Conservation (phyloP, 1,284 basidiomycete species). For the Trichosporon faecale region DNA sequence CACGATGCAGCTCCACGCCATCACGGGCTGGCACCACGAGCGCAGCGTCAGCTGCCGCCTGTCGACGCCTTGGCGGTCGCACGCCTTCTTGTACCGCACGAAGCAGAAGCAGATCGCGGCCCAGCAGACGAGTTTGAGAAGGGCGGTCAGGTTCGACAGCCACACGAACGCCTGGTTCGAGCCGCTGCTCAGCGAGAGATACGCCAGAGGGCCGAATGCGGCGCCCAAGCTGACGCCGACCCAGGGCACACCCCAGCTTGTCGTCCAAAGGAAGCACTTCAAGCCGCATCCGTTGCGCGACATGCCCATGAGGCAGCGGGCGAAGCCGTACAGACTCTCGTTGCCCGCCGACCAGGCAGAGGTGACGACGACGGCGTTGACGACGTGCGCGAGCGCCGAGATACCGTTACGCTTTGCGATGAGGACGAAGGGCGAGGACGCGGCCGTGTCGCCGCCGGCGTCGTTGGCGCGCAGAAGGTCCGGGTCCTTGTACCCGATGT, state of each 20-base stretch:
- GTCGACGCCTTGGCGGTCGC: conserved; percentile 62
- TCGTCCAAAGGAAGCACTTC: conserved; percentile 54
- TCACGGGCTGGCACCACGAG: conserved; percentile 53
- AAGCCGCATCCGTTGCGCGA: conserved; percentile 55
- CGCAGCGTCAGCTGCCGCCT: conserved; percentile 62
- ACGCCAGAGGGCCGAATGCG: conserved; percentile 45
- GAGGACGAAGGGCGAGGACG: conserved; percentile 65
- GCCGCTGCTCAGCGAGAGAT: conserved; percentile 37
- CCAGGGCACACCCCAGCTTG: conserved; percentile 52
- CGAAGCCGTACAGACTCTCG: conserved; percentile 27
- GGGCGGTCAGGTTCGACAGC: conserved; percentile 33
- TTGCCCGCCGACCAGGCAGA: conserved; percentile 29
- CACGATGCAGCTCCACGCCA: conserved; percentile 17
- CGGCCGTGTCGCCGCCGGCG: conserved; percentile 57
- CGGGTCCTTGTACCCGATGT: conserved; percentile 39
- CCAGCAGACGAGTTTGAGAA: conserved; percentile 36
- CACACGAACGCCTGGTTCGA: conserved; percentile 37
- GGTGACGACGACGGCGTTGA: conserved; percentile 46
- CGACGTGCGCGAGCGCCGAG: conserved; percentile 56
- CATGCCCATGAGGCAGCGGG: conserved; percentile 53
- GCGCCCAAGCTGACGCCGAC: conserved; percentile 32
- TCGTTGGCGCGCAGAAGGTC: conserved; percentile 55
- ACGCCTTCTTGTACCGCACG: conserved; percentile 67
- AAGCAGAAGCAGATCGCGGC: conserved; percentile 60
- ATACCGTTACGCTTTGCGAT: conserved; percentile 66